phyloP scores from a whole-genome alignment of 164 flowering plant species.

The Chimonanthus salicifolius region DNA sequence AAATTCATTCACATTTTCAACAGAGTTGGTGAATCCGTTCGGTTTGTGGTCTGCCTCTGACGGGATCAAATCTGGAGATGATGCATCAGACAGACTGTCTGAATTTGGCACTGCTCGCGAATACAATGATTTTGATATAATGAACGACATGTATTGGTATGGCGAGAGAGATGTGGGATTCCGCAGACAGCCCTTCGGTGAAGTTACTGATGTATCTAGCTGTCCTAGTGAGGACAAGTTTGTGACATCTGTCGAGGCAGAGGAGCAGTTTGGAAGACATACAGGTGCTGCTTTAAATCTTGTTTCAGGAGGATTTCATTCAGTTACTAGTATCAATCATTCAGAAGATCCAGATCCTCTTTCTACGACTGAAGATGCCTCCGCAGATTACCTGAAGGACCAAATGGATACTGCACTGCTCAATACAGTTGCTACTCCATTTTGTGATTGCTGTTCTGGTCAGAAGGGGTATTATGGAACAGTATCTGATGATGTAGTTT shows the following conservation, averaged over 20 bases:
- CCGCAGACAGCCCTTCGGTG: constrained; percentile 40
- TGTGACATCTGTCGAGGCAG: constrained; percentile 40
- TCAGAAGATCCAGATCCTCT: constrained; percentile 30
- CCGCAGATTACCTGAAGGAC: constrained; percentile 17
- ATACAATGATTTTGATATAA: constrained; percentile 63
- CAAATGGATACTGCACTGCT: constrained; percentile 18
- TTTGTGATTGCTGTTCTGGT: constrained; percentile 27
- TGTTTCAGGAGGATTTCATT: constrained; percentile 28
- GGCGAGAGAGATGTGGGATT: constrained; percentile 57
- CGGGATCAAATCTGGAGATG: constrained; percentile 34
- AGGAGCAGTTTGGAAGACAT: constrained; percentile 19
- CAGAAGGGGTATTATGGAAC: constrained; percentile 15
- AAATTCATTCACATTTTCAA: background rate
- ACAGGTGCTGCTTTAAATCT: constrained; percentile 9
- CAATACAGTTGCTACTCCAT: constrained; percentile 14
- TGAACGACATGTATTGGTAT: constrained; percentile 52
- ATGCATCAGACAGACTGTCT: constrained; percentile 68
- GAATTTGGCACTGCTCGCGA: constrained; percentile 91
- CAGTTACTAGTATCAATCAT: constrained; percentile 20
- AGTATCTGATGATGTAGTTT: constrained; percentile 11
- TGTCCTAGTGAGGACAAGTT: constrained; percentile 77
- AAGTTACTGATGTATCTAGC: constrained; percentile 35
- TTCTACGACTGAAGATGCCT: constrained; percentile 5
- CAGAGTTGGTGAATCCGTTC: constrained; percentile 86
- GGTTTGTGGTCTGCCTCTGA: constrained; percentile 38